These are phyloP conservation scores for Xylaria sp. DNA, from an alignment of 2,329 filamentous ascomycete species.

Conservation along the genomic window DNA sequence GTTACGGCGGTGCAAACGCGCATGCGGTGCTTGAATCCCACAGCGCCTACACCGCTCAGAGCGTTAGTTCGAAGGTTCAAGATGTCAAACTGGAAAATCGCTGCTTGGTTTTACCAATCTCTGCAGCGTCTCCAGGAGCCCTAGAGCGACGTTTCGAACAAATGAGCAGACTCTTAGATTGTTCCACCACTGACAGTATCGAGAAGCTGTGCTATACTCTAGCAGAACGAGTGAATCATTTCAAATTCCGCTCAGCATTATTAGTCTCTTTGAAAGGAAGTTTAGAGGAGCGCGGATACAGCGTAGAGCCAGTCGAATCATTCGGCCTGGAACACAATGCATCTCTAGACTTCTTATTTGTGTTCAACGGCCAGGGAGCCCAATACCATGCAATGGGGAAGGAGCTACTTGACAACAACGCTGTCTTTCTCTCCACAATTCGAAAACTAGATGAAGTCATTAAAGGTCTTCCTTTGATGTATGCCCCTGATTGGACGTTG, in stretches of 20 bases:
- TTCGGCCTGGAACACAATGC: too few relatives aligned
- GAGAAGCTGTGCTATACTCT: background rate
- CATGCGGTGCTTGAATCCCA: constrained; percentile 13
- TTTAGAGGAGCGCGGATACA: too few relatives aligned
- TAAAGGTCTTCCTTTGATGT: background rate
- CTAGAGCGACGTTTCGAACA: background rate
- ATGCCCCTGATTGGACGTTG: background rate
- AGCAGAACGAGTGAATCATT: background rate
- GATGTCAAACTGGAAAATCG: too few relatives aligned
- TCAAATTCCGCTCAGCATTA: background rate
- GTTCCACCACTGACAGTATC: background rate
- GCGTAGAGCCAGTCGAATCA: too few relatives aligned
- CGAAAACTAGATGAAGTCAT: background rate
- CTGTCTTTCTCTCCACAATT: background rate
- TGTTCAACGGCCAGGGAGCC: constrained; percentile 32
- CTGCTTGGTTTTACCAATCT: background rate
- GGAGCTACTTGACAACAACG: background rate
- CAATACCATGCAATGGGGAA: constrained; percentile 25
- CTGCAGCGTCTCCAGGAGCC: background rate
- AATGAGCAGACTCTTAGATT: too few relatives aligned
- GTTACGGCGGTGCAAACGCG: constrained; percentile 25
- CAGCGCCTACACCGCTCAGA: background rate
- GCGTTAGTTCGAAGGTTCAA: too few relatives aligned
- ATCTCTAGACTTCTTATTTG: constrained; percentile 1
- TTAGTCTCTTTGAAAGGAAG: background rate